Evolutionary conservation across 768 basidiomycete species (phyloP).

Genomic region (Brasilioporus rufonigricans): DNA sequence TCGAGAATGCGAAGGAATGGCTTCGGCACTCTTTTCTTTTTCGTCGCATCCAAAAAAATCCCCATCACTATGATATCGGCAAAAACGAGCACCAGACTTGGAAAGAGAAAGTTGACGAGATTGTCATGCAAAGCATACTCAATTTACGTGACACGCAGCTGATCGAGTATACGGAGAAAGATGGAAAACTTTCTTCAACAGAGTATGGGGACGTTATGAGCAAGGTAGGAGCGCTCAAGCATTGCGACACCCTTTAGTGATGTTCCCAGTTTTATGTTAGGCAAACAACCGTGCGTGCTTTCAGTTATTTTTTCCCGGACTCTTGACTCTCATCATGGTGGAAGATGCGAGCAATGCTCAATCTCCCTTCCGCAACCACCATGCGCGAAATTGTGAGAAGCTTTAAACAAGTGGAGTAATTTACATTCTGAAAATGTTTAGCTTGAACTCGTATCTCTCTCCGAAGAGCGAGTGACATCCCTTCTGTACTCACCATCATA

Average conservation of each 20-base stretch:
- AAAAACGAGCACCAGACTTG: slow-evolving; percentile 58
- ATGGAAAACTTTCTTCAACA: slow-evolving; percentile 54
- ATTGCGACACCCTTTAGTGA: slow-evolving; percentile 2
- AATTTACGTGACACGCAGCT: slow-evolving; percentile 61
- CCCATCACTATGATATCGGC: slow-evolving; percentile 65
- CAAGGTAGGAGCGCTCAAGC: slow-evolving; percentile 49
- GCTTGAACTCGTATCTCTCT: slow-evolving; percentile 62
- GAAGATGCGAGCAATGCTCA: slow-evolving; percentile 69
- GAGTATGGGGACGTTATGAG: slow-evolving; percentile 86
- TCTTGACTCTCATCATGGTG: background rate
- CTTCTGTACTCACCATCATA: background rate
- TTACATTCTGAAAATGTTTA: slow-evolving; percentile 25
- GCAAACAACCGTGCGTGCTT: slow-evolving; percentile 55
- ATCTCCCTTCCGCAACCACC: slow-evolving; percentile 51
- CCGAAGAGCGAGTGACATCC: slow-evolving; percentile 57
- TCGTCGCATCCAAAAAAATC: slow-evolving; percentile 83
- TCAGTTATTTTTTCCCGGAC: background rate
- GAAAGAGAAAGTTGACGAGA: slow-evolving; percentile 68
- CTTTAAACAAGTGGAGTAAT: background rate
- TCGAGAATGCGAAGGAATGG: slow-evolving; percentile 78
- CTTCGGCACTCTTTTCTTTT: slow-evolving; percentile 82
- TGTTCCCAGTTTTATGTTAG: slow-evolving; percentile 66
- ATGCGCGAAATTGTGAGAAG: slow-evolving; percentile 65
- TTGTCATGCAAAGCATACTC: slow-evolving; percentile 65
- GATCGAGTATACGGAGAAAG: slow-evolving; percentile 44